Evolutionary conservation across 2,329 filamentous ascomycete species (phyloP), one percentile per base, ranked within the genome.

Genomic region (Fusarium sororula): DNA sequence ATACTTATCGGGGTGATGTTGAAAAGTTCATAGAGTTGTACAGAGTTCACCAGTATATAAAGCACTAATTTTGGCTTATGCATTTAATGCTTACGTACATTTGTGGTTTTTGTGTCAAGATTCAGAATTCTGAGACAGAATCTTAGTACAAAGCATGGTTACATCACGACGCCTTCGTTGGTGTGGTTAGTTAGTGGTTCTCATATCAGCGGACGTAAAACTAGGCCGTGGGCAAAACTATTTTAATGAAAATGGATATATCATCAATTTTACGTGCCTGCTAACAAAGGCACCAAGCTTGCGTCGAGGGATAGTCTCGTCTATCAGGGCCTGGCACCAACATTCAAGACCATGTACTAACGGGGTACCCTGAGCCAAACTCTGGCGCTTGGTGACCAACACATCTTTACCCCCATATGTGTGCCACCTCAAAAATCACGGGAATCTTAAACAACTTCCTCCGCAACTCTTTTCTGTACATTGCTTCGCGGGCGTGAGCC

Each of bases 181-280:
- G 22, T n/a, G n/a, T n/a, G n/a, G n/a, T n/a, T n/a, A n/a, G n/a
- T 38, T 54, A 20, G 32, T 37, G 18, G 7, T 53, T 22, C 24
- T 38, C 20, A 39, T 28, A 39, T 41, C 24, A 42, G 28, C 15
- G 15, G 20, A 28, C 37, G n/a, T n/a, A 30, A 30, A 15, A n/a
- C 20, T 9, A 55, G 38, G 38, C 18, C 22, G 20, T 18, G 15
- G 22, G 32, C 32, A 22, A 39, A 41, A 14, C 14, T 28, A 17
- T 11, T 38, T 57, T 22, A 59, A 66, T 58, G 51, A 71, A 63
- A 76, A 68, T 69, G 75, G 74, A 80, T 77, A 81, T 80, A 78
- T 79, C 76, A 77, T 81, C 76, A 76, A 77, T 78, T 78, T 75
- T 77, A 76, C 74, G 67, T 80, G 79, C 78, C 75, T 79, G 72